phyloP scores from a whole-genome alignment of 163 green algal species.

The Chloroidium sp. region DNA sequence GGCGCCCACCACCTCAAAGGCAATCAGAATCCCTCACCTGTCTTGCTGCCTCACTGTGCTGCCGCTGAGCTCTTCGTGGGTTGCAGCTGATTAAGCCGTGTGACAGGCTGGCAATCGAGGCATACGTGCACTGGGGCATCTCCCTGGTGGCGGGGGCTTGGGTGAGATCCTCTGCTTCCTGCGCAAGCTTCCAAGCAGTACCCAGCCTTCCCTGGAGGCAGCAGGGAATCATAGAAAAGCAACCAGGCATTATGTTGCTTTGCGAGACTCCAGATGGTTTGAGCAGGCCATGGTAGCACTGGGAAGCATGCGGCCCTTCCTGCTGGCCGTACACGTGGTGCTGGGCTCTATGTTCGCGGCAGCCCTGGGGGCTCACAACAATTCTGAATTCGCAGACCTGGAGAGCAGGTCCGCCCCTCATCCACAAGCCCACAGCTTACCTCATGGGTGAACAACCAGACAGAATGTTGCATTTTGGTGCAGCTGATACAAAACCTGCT shows the following conservation, averaged over 20 bases:
- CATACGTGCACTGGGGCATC: neutral
- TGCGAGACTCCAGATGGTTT: no score
- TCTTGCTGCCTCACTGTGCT: no score
- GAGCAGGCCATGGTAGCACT: neutral
- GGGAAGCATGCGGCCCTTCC: neutral
- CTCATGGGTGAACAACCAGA: no score
- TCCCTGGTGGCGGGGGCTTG: neutral
- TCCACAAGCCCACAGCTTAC: no score
- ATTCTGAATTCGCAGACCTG: neutral
- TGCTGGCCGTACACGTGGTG: neutral
- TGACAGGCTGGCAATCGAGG: neutral
- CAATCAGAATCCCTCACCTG: no score
- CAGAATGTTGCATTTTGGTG: no score
- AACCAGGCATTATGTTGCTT: no score
- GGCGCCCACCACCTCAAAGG: no score
- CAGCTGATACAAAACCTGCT: no score
- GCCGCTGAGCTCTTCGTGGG: no score
- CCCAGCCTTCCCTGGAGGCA: no score
- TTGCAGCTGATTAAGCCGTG: neutral
- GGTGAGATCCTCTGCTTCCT: neutral
- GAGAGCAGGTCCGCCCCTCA: neutral
- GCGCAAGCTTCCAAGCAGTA: neutral
- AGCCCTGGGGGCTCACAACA: neutral
- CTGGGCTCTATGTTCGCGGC: neutral
- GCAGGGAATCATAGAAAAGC: no score